Base-by-base conservation (phyloP, 164 flowering plant genomes). In the Tetracentron sinense region DNA sequence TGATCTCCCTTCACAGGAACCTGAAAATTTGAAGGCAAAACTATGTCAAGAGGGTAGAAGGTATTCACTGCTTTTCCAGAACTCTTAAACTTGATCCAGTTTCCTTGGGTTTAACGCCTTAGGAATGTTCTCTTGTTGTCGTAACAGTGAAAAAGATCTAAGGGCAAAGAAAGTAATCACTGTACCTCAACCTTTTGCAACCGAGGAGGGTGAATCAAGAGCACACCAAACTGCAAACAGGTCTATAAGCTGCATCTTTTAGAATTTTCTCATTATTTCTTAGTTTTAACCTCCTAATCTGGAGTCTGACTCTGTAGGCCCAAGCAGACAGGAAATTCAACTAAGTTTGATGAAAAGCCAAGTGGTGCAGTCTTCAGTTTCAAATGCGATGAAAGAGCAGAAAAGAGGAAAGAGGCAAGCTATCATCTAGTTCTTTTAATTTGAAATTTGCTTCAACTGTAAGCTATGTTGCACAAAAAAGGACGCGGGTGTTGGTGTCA, bases 321-420 rank as follows among this genome's bases (percentile, higher is more conserved):
- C 29, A 78, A 62, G 56, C 75, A n/a, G 60, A 66, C 48, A 57
- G 67, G 50, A 12, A 56, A 47, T 46, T 68, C 77, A n/a, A 42
- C 48, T 33, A 78, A 72, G 65, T 35, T 71, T 58, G 74, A 58
- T 23, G 27, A 22, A 16, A 81, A 66, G 51, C 56, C 70, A 54
- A 66, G 22, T 47, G 54, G 61, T 57, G 42, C 73, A 20, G 53
- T 53, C 57, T 83, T 79, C 73, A 69, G 52, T 67, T 82, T 85
- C 60, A 83, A 58, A 77, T 81, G 89, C 63, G 71, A 77, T 50
- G 81, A 76, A 72, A 77, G 86, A 49, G 90, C 90, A 54, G 88
- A 86, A 64, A 82, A 71, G 77, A 83, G 88, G 64, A 88, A 81
- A 82, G 84, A 87, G 90, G 96, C 64, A 76, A 75, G 87, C 58